A percentile compares a stretch with the other conserved stretches of the same genome.
phyloP scores from a whole-genome alignment of 305 asterid species.

The Withania somnifera region DNA sequence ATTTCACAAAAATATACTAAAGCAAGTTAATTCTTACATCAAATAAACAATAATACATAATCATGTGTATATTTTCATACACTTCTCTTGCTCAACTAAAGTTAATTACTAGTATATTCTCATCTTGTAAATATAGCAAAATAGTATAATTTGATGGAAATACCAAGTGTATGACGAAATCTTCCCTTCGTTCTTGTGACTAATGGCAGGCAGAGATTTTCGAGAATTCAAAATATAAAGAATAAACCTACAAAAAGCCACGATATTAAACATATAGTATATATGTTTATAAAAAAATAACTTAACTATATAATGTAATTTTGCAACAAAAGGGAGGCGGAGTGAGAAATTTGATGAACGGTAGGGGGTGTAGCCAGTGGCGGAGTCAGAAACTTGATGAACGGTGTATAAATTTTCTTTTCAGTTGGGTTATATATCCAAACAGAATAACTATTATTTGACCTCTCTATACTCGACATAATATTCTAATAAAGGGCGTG shows the following conservation, averaged over 20 bases:
- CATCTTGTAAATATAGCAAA: not conserved
- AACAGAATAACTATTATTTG: too few species aligned
- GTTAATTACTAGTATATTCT: not conserved
- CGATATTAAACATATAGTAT: not conserved
- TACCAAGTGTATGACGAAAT: not conserved
- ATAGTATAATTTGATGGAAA: not conserved
- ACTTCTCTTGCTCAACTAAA: not conserved
- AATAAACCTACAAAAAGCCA: not conserved
- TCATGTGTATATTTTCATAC: not conserved
- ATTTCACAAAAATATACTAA: too few species aligned
- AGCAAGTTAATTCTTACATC: not conserved
- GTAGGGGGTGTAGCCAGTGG: too few species aligned
- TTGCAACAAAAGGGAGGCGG: not conserved
- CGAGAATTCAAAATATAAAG: too few species aligned
- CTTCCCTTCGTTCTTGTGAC: not conserved
- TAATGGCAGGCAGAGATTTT: too few species aligned
- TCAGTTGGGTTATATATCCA: too few species aligned
- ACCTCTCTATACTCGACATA: too few species aligned
- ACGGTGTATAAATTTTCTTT: too few species aligned
- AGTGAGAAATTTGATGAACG: too few species aligned
- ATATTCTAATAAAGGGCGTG: too few species aligned
- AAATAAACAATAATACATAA: too few species aligned
- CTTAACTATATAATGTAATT: not conserved
- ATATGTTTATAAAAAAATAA: not conserved
- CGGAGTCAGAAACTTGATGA: too few species aligned